Base-by-base conservation (phyloP, 1,284 basidiomycete species). In the Cystobasidium sp. region DNA sequence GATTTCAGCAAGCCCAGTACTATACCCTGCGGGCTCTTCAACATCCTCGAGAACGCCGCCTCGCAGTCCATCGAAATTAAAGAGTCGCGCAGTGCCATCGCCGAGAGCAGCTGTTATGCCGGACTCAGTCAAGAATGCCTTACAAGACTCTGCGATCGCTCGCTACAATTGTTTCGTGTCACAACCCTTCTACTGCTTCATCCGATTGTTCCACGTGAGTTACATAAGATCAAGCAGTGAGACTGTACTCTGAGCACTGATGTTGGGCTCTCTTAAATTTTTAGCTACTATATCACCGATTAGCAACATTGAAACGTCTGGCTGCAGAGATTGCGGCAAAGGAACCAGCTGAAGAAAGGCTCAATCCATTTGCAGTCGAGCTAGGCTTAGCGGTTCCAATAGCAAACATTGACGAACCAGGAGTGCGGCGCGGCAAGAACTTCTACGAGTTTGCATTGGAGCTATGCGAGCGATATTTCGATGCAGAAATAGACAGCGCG, bases 401-500 rank as follows among this genome's bases (percentile, higher is more conserved):
- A n/a, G 62, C 75, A 1, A 68, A 62, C 39, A 76, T 80, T 58
- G 80, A 80, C 56, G 76, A 75, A 22, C 58, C 67, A n/a, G 79
- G 82, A 58, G 81, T 81, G 55, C 79, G 78, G 56, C 62, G 70
- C 18, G 83, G 83, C 43, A 82, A 82, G 55, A 86, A 86, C 76
- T 91, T 94, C 77, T 99, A 99, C 84, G 86, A 89, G 83, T 94
- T 96, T 81, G 85, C 96, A 62, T 85, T 98, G 67, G 92, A 92
- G 77, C 90, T 94, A 37, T 92, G 91, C 80, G 94, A 97, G 83
- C 93, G 93, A 84, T 83, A 96, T 64, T 98, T 98, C 80, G 93
- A 95, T 80, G 90, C 88, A 76, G 95, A 98, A 80, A 86, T 98
- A 76, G 96, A 98, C 82, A 91, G 91, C 80, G 85, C 86, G 46